Evolutionary conservation across 306 rosid genomes (phyloP).

Genomic region (Lathyrus sativus): DNA sequence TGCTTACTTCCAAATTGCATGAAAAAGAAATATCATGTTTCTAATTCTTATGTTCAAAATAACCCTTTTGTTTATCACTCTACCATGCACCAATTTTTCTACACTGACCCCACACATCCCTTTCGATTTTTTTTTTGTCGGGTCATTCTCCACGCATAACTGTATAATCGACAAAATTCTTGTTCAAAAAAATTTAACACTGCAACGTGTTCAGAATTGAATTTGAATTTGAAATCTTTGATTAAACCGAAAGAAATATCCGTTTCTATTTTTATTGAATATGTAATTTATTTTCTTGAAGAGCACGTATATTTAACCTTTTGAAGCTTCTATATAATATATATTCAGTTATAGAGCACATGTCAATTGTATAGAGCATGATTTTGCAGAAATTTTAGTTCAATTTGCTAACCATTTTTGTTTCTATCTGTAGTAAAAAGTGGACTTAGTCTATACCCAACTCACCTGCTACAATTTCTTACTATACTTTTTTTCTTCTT

Average conservation of each 20-base stretch:
- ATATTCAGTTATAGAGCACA: slow-evolving; percentile 39
- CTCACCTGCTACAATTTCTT: slow-evolving; percentile 40
- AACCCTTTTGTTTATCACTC: not conserved
- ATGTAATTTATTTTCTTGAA: not conserved
- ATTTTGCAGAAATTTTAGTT: slow-evolving; percentile 32
- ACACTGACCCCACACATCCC: not conserved
- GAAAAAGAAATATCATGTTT: slow-evolving; percentile 35
- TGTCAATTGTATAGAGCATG: slow-evolving; percentile 35
- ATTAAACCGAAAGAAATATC: too few relatives aligned
- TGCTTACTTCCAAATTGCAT: slow-evolving; percentile 34
- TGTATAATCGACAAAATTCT: too few relatives aligned
- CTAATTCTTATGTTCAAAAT: not conserved
- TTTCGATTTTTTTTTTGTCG: not conserved
- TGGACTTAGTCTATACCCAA: slow-evolving; percentile 44
- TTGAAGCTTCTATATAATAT: slow-evolving; percentile 29
- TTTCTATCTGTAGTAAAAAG: slow-evolving; percentile 20
- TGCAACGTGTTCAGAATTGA: too few relatives aligned
- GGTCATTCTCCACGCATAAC: too few relatives aligned
- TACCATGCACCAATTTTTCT: not conserved
- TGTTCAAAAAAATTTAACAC: too few relatives aligned
- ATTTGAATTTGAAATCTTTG: too few relatives aligned
- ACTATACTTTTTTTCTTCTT: not conserved
- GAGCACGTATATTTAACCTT: slow-evolving; percentile 5
- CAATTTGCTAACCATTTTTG: slow-evolving; percentile 42
- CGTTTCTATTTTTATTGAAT: too few relatives aligned